phyloP scores from a whole-genome alignment of 768 basidiomycete genomes.

The Boletus huronensis region DNA sequence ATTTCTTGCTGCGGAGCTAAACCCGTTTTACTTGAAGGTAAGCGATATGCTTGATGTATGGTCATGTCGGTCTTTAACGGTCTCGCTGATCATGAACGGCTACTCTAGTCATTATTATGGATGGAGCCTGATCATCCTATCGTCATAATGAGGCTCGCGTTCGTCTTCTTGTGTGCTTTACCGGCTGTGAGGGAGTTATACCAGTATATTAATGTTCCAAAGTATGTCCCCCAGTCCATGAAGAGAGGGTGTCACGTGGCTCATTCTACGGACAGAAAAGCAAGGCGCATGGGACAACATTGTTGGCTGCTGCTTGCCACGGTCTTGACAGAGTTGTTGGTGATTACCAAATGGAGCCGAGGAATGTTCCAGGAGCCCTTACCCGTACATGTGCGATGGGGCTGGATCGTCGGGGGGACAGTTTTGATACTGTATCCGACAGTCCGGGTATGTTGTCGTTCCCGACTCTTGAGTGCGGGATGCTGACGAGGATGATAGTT shows the following conservation, averaged over 20 bases:
- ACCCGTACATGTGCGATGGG: slow-evolving; percentile 59
- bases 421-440: slow-evolving; percentile 67
- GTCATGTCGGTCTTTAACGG: slow-evolving; percentile 17
- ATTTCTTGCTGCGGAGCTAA: slow-evolving; percentile 81
- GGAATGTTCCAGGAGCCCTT: slow-evolving; percentile 65
- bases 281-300: slow-evolving; percentile 88
- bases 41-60: slow-evolving; percentile 12
- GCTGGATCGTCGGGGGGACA: slow-evolving; percentile 58
- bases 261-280: slow-evolving; percentile 47
- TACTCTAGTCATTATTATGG: slow-evolving; percentile 53
- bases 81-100: slow-evolving; percentile 36
- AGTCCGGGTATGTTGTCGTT: slow-evolving; percentile 49
- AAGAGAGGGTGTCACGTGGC: not conserved
- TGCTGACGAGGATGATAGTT: slow-evolving; percentile 43
- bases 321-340: slow-evolving; percentile 76
- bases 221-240: slow-evolving; percentile 42
- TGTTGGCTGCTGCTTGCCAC: slow-evolving; percentile 85
- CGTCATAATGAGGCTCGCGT: slow-evolving; percentile 65
- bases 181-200: slow-evolving; percentile 82
- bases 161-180: slow-evolving; percentile 81
- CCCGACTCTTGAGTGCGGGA: not conserved
- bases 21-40: slow-evolving; percentile 87
- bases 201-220: slow-evolving; percentile 79
- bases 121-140: slow-evolving; percentile 91
- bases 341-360: slow-evolving; percentile 79